A percentile compares a stretch with the other conserved stretches of the same genome.
phyloP scores from a whole-genome alignment of 352 stramenopile species.

The Globisporangium paddicum region DNA sequence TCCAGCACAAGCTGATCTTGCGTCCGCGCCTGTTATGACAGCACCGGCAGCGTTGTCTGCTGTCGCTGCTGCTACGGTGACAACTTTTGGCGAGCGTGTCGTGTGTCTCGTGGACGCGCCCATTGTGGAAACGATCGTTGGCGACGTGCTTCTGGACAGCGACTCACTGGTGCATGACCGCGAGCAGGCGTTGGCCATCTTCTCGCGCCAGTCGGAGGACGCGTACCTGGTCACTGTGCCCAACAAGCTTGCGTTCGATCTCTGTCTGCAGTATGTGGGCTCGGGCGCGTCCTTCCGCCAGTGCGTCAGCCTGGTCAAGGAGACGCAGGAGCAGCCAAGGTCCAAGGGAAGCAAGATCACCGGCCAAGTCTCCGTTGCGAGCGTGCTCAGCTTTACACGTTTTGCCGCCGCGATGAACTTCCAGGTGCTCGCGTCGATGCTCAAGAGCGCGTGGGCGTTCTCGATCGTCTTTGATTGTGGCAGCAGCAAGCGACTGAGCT shows the following conservation, averaged over 20 bases:
- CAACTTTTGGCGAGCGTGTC: conserved; percentile 1
- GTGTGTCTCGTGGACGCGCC: conserved; percentile 9
- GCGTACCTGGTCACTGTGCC: conserved; percentile 4
- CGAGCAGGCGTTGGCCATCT: conserved; percentile 4
- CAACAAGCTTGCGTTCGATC: conserved; percentile 10
- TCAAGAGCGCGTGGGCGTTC: conserved; percentile 13
- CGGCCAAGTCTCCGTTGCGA: background rate
- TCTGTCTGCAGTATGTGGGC: conserved; percentile 9
- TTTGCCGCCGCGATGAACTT: conserved; percentile 14
- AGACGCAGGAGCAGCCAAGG: conserved; percentile 3
- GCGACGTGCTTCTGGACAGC: conserved; percentile 8
- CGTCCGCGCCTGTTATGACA: no score
- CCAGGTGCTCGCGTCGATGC: conserved; percentile 9
- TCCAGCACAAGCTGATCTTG: background rate
- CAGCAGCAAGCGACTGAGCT: conserved; percentile 2
- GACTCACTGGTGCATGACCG: conserved; percentile 12
- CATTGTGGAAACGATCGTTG: conserved; percentile 15
- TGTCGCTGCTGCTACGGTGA: background rate
- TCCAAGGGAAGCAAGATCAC: background rate
- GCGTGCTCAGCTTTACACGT: conserved; percentile 8
- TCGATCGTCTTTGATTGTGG: conserved; percentile 10
- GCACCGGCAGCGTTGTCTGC: background rate
- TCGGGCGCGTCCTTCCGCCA: conserved; percentile 5
- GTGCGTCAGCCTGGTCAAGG: conserved; percentile 5
- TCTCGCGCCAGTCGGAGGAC: conserved; percentile 2